Base-by-base conservation (phyloP, 306 rosid species). In the Vicia sativa region DNA sequence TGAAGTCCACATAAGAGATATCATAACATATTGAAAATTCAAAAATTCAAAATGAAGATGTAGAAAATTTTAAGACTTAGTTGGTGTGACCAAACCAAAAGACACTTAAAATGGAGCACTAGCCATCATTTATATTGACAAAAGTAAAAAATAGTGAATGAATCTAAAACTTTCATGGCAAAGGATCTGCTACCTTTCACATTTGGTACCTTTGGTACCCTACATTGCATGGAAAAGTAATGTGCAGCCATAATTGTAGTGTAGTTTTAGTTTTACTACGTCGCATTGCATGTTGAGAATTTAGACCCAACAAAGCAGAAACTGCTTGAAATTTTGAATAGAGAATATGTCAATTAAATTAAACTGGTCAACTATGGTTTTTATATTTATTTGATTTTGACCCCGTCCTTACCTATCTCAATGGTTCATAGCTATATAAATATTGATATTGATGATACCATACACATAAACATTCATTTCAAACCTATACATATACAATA, bases 341-440 rank as follows among this genome's bases (percentile, higher is more conserved):
- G 75, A 69, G 80, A 69, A 65, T 39, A 3, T 59, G 69, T 60
- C 78, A 75, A 75, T 12, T 12, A 11, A 11, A 4, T 23, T 53
- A 34, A 73, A 65, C 46, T 53, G 34, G 74, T 75, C 80, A 76
- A 68, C 54, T 64, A 19, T 1, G 13, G 25, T 44, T 71, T 68
- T 21, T n/a, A n/a, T n/a, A 73, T 44, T 65, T 26, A 37, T 58
- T 75, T 75, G 48, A 67, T 58, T 59, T 62, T 75, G 87, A 72
- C 80, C 65, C 3, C 23, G 21, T 77, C 86, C 8, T 0, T 29
- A 7, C 23, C 9, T 8, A 6, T 38, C 15, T 14, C 12, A 9
- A 8, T 46, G 6, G 10, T 7, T 31, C 54, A 21, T n/a, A 58
- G 26, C 2, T 74, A 52, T 76, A 76, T 54, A 49, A 49, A 49